These are phyloP conservation scores for Phaeosphaeria sp. DNA, from an alignment of 2,329 filamentous ascomycete species.

Conservation along the genomic window DNA sequence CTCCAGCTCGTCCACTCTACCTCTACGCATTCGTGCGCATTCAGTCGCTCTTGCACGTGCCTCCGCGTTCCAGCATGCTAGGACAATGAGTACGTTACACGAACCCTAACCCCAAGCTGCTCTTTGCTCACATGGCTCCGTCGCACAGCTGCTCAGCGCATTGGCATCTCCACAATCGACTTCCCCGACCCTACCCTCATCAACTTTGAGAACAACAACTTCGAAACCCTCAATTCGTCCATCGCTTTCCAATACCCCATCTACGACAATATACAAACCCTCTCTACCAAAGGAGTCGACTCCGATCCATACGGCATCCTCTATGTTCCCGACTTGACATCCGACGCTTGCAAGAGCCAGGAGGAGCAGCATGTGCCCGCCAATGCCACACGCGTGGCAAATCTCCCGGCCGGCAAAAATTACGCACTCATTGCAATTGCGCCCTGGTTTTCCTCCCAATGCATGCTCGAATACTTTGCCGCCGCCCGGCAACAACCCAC, in stretches of 20 bases:
- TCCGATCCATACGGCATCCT: slow-evolving; percentile 77
- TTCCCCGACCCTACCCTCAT: slow-evolving; percentile 43
- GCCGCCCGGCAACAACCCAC: slow-evolving; percentile 65
- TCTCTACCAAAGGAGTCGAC: slow-evolving; percentile 72
- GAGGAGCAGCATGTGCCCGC: slow-evolving; percentile 71
- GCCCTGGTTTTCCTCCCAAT: slow-evolving; percentile 80
- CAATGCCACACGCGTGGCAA: slow-evolving; percentile 75
- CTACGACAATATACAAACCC: slow-evolving; percentile 71
- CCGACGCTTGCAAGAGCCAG: slow-evolving; percentile 68
- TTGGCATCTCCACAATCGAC: slow-evolving; percentile 45
- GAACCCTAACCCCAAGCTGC: neutral
- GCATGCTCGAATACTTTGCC: slow-evolving; percentile 74
- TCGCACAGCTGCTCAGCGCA: slow-evolving; percentile 40
- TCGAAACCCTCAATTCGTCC: slow-evolving; percentile 36
- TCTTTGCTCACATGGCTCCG: slow-evolving; percentile 1
- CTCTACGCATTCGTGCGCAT: neutral
- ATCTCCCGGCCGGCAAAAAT: slow-evolving; percentile 68
- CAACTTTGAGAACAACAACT: slow-evolving; percentile 38
- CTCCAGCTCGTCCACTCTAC: slow-evolving; percentile 11
- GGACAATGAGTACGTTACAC: slow-evolving; percentile 50
- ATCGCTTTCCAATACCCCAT: slow-evolving; percentile 48
- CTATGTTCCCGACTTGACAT: slow-evolving; percentile 77
- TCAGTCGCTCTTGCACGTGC: neutral
- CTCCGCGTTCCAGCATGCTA: slow-evolving; percentile 1
- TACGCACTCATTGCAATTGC: slow-evolving; percentile 82